Conservation (phyloP, 2,329 filamentous ascomycete species). For the Fusarium heterosporum region DNA sequence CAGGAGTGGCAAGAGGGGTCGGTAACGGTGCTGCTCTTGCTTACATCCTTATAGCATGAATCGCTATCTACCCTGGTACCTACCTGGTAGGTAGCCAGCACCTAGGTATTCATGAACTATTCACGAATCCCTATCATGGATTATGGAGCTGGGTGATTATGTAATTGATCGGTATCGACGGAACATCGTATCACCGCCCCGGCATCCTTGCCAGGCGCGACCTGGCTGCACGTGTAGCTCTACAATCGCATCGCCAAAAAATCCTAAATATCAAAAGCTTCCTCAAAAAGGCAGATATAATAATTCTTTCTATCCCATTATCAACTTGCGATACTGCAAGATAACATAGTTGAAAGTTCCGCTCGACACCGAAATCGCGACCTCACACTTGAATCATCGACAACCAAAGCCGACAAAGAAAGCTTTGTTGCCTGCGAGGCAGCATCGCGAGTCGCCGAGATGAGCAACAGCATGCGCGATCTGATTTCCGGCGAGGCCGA, state of each 20-base stretch:
- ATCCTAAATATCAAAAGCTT: slow-evolving; percentile 37
- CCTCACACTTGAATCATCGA: slow-evolving; percentile 18
- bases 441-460: slow-evolving; percentile 55
- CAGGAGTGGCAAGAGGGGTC: neutral
- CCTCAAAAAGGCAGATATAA: slow-evolving; percentile 21
- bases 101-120: neutral
- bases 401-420: slow-evolving; percentile 25
- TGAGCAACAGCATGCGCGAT: slow-evolving; percentile 76
- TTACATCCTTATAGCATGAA: neutral
- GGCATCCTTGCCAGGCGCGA: slow-evolving; percentile 42
- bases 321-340: slow-evolving; percentile 9
- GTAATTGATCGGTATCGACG: slow-evolving; percentile 8
- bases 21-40: neutral
- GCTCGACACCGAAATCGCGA: neutral
- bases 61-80: neutral
- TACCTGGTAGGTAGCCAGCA: no score
- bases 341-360: neutral
- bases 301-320: slow-evolving; percentile 24
- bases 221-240: slow-evolving; percentile 48
- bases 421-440: slow-evolving; percentile 45
- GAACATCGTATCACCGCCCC: slow-evolving; percentile 33
- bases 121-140: neutral
- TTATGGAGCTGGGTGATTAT: slow-evolving; percentile 3
- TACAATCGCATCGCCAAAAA: slow-evolving; percentile 44
- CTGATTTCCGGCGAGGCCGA: slow-evolving; percentile 88